A percentile compares a stretch with the other conserved stretches of the same genome.
Conservation (phyloP, 371 early-diverging fungal species). For the Rhizopus arrhizus region DNA sequence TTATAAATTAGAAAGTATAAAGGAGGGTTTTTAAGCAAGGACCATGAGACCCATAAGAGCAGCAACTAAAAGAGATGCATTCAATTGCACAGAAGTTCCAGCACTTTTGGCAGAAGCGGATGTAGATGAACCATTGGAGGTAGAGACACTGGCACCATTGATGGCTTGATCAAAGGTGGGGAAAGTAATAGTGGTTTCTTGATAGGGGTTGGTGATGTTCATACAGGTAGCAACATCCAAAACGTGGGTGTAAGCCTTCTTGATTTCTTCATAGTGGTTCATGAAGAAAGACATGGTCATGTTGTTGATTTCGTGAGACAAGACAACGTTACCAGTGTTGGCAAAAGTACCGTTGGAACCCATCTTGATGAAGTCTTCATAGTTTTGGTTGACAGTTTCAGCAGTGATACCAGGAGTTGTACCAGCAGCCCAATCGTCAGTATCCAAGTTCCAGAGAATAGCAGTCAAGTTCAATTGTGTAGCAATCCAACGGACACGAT, state of each 20-base stretch:
- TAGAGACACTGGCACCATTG: slow-evolving; percentile 22
- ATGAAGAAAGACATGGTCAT: slow-evolving; percentile 46
- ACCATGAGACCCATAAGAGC: slow-evolving; percentile 9
- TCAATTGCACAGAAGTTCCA: too few species aligned
- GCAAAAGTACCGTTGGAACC: slow-evolving; percentile 44
- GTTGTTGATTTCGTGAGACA: slow-evolving; percentile 51
- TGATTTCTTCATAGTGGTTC: slow-evolving; percentile 43
- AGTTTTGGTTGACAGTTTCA: slow-evolving; percentile 29
- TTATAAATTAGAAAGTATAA: too few species aligned
- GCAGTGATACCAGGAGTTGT: slow-evolving; percentile 23
- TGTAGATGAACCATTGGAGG: slow-evolving; percentile 35
- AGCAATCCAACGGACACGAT: slow-evolving; percentile 55
- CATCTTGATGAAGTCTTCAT: slow-evolving; percentile 43
- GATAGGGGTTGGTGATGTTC: slow-evolving; percentile 50
- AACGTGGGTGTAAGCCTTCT: slow-evolving; percentile 40
- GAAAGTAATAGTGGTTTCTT: slow-evolving; percentile 37
- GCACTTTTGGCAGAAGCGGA: slow-evolving; percentile 21
- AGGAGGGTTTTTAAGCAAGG: too few species aligned
- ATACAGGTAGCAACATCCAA: slow-evolving; percentile 51
- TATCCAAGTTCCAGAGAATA: slow-evolving; percentile 48
- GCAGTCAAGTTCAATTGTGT: slow-evolving; percentile 45
- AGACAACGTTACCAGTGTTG: slow-evolving; percentile 40
- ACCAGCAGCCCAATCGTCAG: slow-evolving; percentile 46
- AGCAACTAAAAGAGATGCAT: slow-evolving; percentile 30
- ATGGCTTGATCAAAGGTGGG: slow-evolving; percentile 30